Conservation (phyloP, 257 asterid species). For the Oldenlandia corymbosa region DNA sequence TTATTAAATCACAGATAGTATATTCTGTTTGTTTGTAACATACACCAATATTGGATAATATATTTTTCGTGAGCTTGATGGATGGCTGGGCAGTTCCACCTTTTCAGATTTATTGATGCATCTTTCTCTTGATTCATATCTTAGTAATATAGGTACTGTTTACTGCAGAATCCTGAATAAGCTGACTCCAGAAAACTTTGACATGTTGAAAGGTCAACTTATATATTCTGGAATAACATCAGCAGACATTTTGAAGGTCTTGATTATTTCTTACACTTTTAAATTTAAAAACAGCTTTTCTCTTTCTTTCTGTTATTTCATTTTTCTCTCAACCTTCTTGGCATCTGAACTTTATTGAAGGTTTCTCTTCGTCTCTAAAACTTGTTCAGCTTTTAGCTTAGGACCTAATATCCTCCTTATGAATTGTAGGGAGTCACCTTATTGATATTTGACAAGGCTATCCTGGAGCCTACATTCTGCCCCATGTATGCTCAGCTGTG, state of each 20-base stretch:
- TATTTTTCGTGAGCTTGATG: no score
- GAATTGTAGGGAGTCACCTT: slow-evolving; percentile 69
- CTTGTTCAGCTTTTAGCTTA: no score
- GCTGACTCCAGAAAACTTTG: slow-evolving; percentile 97
- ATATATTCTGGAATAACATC: slow-evolving; percentile 94
- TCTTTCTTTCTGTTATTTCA: not conserved
- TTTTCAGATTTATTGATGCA: no score
- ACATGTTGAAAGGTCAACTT: slow-evolving; percentile 83
- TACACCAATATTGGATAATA: no score
- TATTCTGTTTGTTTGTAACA: no score
- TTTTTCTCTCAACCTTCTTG: not conserved
- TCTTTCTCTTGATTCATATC: no score
- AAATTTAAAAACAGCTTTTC: not conserved
- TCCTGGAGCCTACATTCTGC: slow-evolving; percentile 92
- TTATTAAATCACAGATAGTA: no score
- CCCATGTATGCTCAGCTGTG: slow-evolving; percentile 91
- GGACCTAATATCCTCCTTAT: slow-evolving; percentile 9
- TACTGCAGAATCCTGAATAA: slow-evolving; percentile 81
- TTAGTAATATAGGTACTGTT: slow-evolving; percentile 18
- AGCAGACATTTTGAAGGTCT: slow-evolving; percentile 91
- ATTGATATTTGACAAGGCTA: slow-evolving; percentile 95
- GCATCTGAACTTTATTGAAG: no score
- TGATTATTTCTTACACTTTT: no score
- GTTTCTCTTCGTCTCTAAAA: no score
- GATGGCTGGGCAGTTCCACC: no score